Evolutionary conservation across 2,329 filamentous ascomycete genomes (phyloP), one percentile per base, ranked within the genome.

Genomic region (Pseudogymnoascus sp.): DNA sequence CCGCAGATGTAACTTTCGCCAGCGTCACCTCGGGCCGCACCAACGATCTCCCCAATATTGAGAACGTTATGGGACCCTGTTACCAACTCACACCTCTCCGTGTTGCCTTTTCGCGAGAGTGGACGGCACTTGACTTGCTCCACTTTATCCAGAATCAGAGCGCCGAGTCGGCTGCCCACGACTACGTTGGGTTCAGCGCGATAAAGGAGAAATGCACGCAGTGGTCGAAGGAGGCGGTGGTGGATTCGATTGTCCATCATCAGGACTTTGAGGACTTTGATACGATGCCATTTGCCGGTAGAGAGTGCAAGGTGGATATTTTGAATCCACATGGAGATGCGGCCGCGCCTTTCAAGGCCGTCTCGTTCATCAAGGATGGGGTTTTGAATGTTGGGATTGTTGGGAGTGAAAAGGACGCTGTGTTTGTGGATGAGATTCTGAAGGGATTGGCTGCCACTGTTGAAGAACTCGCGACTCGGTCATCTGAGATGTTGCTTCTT

Each of bases 21-120:
- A 71, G 72, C 61, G 74, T 79, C 1, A 74, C 74, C 1, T 74
- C 71, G 0, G 77, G 78, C 1, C 74, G 77, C 9, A 76, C 74
- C 60, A 68, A 77, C 16, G 73, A 71, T 28, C 67, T 75, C 0
- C 60, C 67, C 5, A 68, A 69, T 50, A 69, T 73, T 1, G 75
- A 77, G 34, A 68, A 70, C 34, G 71, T 78, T 30, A 69, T 75
- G 14, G 78, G 78, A 0, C 77, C 78, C 0, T 78, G 75, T 62
- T 78, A 75, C 69, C 74, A 78, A 62, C 74, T 76, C 60, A 74
- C 74, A 1, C 77, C 78, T 1, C 70, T 78, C 59, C 73, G 78
- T 18, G 72, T 79, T 1, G 61, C 64, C 0, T 74, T 79, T 62
- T 60, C 71, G 4, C 7, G 64, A 0, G 16, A 63, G 0, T 75